These are phyloP conservation scores for Globisporangium uncinulatum DNA, from an alignment of 352 stramenopile genomes.

Conservation along the genomic window DNA sequence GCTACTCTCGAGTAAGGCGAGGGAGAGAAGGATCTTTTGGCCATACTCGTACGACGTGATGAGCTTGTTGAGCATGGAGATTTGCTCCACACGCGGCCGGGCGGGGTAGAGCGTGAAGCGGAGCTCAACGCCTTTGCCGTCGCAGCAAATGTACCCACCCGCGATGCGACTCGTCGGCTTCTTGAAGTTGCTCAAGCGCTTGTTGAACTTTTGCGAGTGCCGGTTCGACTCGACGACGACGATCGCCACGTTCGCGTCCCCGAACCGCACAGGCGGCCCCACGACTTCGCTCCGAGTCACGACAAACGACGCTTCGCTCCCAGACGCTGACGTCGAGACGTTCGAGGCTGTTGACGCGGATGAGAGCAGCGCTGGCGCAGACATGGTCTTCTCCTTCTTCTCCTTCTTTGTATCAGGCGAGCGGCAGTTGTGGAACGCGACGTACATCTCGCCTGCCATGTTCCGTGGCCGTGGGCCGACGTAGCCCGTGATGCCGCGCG, in stretches of 20 bases:
- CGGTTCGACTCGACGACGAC: constrained; percentile 74
- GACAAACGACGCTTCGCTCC: neutral
- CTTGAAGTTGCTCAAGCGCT: constrained; percentile 83
- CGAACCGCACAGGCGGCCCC: constrained; percentile 45
- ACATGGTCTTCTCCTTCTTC: constrained; percentile 1
- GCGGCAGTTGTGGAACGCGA: constrained; percentile 35
- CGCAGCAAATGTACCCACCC: constrained; percentile 84
- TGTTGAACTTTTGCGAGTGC: constrained; percentile 84
- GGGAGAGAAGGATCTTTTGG: constrained; percentile 76
- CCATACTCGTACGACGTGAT: constrained; percentile 81
- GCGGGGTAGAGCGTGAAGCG: constrained; percentile 55
- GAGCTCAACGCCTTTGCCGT: constrained; percentile 73
- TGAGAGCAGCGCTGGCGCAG: constrained; percentile 9
- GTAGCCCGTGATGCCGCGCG: constrained; percentile 81
- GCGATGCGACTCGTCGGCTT: constrained; percentile 75
- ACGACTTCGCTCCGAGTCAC: neutral
- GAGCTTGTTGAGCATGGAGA: constrained; percentile 82
- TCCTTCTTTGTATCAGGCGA: neutral
- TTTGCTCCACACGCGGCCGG: constrained; percentile 69
- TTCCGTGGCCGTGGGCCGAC: constrained; percentile 61
- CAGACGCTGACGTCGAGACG: neutral
- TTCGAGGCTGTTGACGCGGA: constrained; percentile 4
- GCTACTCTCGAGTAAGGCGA: constrained; percentile 48
- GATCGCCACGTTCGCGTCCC: constrained; percentile 68
- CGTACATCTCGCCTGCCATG: constrained; percentile 71